These are phyloP conservation scores for Talaromyces sp. DNA, from an alignment of 2,329 filamentous ascomycete species.

Conservation along the genomic window DNA sequence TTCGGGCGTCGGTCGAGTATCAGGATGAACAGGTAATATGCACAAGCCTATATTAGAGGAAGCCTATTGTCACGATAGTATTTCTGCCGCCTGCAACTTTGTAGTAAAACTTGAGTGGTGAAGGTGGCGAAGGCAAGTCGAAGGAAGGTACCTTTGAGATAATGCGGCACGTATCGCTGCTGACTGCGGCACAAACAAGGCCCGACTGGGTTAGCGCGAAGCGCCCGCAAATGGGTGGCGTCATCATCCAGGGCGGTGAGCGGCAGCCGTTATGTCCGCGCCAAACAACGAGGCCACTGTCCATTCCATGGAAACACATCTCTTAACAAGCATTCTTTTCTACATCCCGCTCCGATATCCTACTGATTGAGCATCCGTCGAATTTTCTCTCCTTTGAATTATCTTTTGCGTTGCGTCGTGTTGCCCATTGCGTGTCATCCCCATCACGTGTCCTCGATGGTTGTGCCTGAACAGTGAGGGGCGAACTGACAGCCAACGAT, in stretches of 20 bases:
- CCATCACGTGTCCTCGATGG: not conserved
- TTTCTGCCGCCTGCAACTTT: not conserved
- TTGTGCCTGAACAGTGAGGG: slow-evolving; percentile 8
- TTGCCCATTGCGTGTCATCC: not conserved
- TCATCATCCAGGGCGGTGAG: slow-evolving; percentile 32
- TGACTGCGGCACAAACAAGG: not conserved
- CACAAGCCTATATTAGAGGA: not conserved
- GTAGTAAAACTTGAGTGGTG: not conserved
- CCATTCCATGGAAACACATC: not conserved
- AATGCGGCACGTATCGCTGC: not conserved
- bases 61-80: not conserved
- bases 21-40: not conserved
- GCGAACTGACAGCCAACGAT: not conserved
- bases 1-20: not conserved
- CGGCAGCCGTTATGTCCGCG: slow-evolving; percentile 4
- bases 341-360: too few species aligned
- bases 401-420: not conserved
- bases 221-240: slow-evolving; percentile 22
- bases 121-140: not conserved
- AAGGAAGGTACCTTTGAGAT: not conserved
- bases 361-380: not conserved
- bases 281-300: not conserved
- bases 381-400: not conserved
- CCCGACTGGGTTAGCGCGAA: not conserved
- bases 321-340: not conserved